These are phyloP conservation scores for Cytospora leucostoma DNA, from an alignment of 2,329 filamentous ascomycete species.

Conservation along the genomic window DNA sequence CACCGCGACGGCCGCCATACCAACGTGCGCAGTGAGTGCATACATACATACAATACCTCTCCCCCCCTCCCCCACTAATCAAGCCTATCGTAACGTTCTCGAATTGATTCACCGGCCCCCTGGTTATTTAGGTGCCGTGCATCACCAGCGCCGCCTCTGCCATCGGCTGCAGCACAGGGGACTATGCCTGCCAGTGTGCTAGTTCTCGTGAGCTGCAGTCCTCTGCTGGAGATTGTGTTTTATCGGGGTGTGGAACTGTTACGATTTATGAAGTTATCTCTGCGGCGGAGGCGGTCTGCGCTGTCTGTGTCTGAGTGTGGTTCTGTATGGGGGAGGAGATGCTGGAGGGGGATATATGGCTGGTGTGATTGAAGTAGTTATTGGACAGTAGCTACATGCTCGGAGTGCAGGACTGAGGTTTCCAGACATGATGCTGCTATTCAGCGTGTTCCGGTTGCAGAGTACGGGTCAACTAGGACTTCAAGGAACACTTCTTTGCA, in stretches of 20 bases:
- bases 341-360: neutral
- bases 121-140: neutral
- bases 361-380: no score
- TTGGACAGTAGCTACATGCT: no score
- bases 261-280: neutral
- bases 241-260: neutral
- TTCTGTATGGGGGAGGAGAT: neutral
- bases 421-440: no score
- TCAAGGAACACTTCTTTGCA: no score
- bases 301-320: neutral
- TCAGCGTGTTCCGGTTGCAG: no score
- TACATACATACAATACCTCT: neutral
- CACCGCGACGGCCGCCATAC: neutral
- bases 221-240: neutral
- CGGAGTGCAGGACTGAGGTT: no score
- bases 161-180: neutral
- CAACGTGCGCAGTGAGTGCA: constrained; percentile 10
- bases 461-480: no score
- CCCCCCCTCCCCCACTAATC: neutral
- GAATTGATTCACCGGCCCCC: neutral
- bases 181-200: neutral
- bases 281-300: neutral
- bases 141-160: constrained; percentile 10
- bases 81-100: neutral
- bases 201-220: neutral